These are phyloP conservation scores for Pulveroboletus frians DNA, from an alignment of 768 basidiomycete genomes.

Conservation along the genomic window DNA sequence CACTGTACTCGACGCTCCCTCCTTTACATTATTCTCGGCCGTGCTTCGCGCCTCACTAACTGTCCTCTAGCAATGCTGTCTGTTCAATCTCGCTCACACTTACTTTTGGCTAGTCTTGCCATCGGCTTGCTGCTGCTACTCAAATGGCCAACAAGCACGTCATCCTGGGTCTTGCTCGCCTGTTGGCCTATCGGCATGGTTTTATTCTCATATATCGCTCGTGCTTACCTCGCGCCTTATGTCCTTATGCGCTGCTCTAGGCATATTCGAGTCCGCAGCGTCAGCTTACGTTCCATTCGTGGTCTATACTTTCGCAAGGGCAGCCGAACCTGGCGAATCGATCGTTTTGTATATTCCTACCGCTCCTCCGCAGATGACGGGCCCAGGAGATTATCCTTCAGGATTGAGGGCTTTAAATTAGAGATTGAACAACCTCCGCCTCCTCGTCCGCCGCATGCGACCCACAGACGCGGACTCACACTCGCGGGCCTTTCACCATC, in stretches of 20 bases:
- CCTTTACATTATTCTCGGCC: not conserved
- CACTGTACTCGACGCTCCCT: conserved; percentile 1
- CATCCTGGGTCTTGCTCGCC: conserved; percentile 39
- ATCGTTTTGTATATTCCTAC: conserved; percentile 61
- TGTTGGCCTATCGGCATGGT: conserved; percentile 49
- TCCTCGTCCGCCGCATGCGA: conserved; percentile 18
- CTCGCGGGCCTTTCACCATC: conserved; percentile 34
- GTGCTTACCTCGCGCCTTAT: conserved; percentile 65
- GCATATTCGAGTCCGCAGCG: conserved; percentile 62
- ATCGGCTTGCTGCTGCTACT: conserved; percentile 10
- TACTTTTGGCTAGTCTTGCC: conserved; percentile 12
- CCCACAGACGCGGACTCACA: conserved; percentile 41
- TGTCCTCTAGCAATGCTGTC: conserved; percentile 5
- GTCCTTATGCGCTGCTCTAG: conserved; percentile 53
- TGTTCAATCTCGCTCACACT: not conserved
- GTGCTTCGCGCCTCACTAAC: conserved; percentile 2
- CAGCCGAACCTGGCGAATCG: conserved; percentile 51
- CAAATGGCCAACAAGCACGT: conserved; percentile 19
- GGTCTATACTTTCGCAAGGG: conserved; percentile 65
- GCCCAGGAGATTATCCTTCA: conserved; percentile 55
- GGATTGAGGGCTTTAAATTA: conserved; percentile 56
- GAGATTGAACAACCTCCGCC: conserved; percentile 34
- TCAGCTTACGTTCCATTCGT: conserved; percentile 73
- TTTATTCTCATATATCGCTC: conserved; percentile 52
- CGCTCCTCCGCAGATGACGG: conserved; percentile 42